Evolutionary conservation across 106 monocot genomes (phyloP), one percentile per base, ranked within the genome.

Genomic region (Triglochin maritima): DNA sequence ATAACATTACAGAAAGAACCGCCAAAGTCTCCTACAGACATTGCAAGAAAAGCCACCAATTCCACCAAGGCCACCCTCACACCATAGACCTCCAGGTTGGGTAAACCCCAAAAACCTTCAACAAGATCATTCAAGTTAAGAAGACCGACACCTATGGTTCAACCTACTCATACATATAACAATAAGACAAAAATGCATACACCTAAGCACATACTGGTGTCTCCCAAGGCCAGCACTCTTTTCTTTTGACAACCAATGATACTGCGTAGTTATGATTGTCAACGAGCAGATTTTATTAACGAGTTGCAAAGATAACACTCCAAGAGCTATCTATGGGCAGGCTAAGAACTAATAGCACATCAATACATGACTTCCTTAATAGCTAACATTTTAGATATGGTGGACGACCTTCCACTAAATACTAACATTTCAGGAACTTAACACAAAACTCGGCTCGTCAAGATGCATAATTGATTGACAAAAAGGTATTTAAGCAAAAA

Each of bases 11-110:
- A 92, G 82, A 90, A 92, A 92, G 81, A 86, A 81, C 79, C 98
- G 81, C 88, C 87, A 88, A 81, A 76, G 78, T 79, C 84, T 88
- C 83, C 83, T 81, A 83, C 71, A 72, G 70, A 85, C 65, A 72
- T 81, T 72, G 78, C 70, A 79, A 78, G 83, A 83, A 82, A 83
- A 66, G 82, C 88, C 85, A 88, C 80, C 91, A 93, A 81, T 79
- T 95, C 83, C 95, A 95, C 78, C 95, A 91, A 71, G 86, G 81
- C 78, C 92, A 88, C 88, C 96, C 78, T 87, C 84, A 73, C 89
- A 86, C 84, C 86, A 80, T 63, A 81, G 84, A 81, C 85, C 85
- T 88, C 88, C 91, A 77, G 79, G 86, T 81, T 87, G 87, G 89
- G 82, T 3, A 56, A 83, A 78, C 62, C 90, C 87, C 86, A 75